Evolutionary conservation across 352 stramenopile species (phyloP).

Genomic region (Globisporangium abappressorium): DNA sequence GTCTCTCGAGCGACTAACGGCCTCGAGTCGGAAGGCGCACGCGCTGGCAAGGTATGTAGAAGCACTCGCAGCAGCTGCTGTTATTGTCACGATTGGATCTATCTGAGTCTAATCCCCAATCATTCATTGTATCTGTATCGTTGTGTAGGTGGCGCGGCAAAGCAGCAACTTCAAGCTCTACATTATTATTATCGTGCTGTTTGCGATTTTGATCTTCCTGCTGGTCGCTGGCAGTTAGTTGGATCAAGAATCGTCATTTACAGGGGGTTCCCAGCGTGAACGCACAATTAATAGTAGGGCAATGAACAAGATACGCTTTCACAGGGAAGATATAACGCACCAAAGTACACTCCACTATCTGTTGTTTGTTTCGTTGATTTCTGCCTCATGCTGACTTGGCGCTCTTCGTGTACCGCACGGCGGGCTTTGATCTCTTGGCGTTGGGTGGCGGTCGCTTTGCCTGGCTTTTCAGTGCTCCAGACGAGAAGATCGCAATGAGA

Average conservation of each 20-base stretch:
- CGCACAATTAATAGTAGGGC: neutral
- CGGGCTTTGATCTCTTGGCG: constrained; percentile 5
- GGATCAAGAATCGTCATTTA: neutral
- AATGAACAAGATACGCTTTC: neutral
- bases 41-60: constrained; percentile 53
- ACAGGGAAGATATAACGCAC: neutral
- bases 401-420: constrained; percentile 15
- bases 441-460: neutral
- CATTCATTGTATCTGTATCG: neutral
- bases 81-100: neutral
- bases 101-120: neutral
- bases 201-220: constrained; percentile 87
- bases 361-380: neutral
- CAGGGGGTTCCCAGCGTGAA: neutral
- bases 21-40: constrained; percentile 79
- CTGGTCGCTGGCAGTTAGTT: constrained; percentile 64
- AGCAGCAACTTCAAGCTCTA: constrained; percentile 95
- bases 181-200: constrained; percentile 85
- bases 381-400: constrained; percentile 22
- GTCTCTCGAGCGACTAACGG: constrained; percentile 80
- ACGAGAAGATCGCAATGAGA: constrained; percentile 34
- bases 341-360: constrained; percentile 8
- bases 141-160: constrained; percentile 86
- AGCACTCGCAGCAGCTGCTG: neutral
- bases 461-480: constrained; percentile 19